Conservation (phyloP, 345 rosid species). For the Leavenworthia alabamica region DNA sequence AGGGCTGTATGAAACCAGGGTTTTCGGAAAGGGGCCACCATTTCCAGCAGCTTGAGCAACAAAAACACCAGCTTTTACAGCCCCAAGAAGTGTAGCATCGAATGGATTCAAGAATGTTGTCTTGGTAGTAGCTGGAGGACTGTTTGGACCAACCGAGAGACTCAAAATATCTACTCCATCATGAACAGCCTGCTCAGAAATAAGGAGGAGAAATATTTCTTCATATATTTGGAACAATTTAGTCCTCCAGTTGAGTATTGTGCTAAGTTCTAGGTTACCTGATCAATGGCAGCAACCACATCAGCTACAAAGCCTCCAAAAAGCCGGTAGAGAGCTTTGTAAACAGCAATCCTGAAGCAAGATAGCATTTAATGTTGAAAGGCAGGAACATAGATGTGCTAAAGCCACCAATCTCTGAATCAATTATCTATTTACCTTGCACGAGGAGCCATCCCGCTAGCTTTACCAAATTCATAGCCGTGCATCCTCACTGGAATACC, state of each 20-base stretch:
- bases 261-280: slow-evolving; percentile 39
- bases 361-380: not conserved
- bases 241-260: not conserved
- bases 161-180: slow-evolving; percentile 97
- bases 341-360: slow-evolving; percentile 73
- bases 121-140: slow-evolving; percentile 85
- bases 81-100: slow-evolving; percentile 91
- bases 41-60: slow-evolving; percentile 99
- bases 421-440: slow-evolving; percentile 57
- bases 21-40: slow-evolving; percentile 96
- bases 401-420: not conserved
- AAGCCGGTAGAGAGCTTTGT: slow-evolving; percentile 92
- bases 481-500: slow-evolving; percentile 89
- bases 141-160: slow-evolving; percentile 92
- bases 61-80: slow-evolving; percentile 96
- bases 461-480: slow-evolving; percentile 97
- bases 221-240: not conserved
- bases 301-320: slow-evolving; percentile 96
- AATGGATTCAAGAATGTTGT: slow-evolving; percentile 90
- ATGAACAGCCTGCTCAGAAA: slow-evolving; percentile 77
- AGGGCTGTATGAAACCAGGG: slow-evolving; percentile 91
- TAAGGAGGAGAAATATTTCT: not conserved
- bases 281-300: slow-evolving; percentile 99
- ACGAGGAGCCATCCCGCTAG: slow-evolving; percentile 99
- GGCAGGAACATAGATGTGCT: not conserved